These are phyloP conservation scores for Botrytis paeoniae DNA, from an alignment of 2,329 filamentous ascomycete species.

Conservation along the genomic window DNA sequence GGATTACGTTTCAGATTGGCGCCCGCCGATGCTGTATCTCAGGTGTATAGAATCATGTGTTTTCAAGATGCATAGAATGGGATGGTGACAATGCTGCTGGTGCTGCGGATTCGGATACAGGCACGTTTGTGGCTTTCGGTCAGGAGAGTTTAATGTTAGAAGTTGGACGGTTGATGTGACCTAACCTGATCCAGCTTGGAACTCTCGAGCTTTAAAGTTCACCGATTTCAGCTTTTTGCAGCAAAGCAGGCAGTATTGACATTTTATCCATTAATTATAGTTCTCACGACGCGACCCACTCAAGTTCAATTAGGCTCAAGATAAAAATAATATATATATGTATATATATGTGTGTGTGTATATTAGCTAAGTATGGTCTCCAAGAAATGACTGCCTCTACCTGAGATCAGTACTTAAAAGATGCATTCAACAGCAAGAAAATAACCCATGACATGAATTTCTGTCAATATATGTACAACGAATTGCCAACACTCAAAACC, in stretches of 20 bases:
- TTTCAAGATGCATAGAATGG: background rate
- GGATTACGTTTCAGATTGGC: background rate
- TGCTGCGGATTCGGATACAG: fast-evolving
- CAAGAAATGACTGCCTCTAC: too few relatives aligned
- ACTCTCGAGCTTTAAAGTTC: background rate
- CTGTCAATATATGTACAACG: background rate
- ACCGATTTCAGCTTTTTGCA: background rate
- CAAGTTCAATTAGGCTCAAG: background rate
- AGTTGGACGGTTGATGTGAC: too few relatives aligned
- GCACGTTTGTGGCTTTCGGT: background rate
- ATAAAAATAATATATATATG: background rate
- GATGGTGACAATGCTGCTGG: background rate
- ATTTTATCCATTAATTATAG: background rate
- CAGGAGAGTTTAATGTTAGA: too few relatives aligned
- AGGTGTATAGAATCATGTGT: too few relatives aligned
- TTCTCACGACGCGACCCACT: background rate
- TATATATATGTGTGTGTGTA: too few relatives aligned
- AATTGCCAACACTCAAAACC: background rate
- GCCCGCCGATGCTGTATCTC: too few relatives aligned
- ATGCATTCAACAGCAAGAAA: background rate
- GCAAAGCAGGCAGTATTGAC: background rate
- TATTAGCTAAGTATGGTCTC: background rate
- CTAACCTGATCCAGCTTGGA: background rate
- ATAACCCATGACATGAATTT: background rate
- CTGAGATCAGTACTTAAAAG: background rate